Percentiles rank a stretch among this genome's conserved stretches.
These are phyloP conservation scores for Rubroboletus satanas DNA, from an alignment of 768 basidiomycete genomes.

Conservation along the genomic window DNA sequence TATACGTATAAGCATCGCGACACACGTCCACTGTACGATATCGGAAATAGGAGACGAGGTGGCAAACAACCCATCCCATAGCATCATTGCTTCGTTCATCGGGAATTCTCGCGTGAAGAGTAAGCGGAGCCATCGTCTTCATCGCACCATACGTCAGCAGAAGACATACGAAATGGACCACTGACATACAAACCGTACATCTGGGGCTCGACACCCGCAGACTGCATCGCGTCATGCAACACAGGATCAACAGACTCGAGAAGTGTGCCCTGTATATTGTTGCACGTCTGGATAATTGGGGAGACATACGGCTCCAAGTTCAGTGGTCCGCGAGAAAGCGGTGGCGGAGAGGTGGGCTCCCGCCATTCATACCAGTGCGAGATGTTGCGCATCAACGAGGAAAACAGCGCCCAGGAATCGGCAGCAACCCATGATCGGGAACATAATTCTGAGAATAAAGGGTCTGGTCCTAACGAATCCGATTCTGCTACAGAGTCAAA, in stretches of 20 bases:
- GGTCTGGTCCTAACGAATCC: conserved; percentile 30
- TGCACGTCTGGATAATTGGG: conserved; percentile 84
- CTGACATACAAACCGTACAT: conserved; percentile 87
- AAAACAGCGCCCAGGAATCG: conserved; percentile 85
- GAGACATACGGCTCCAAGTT: conserved; percentile 66
- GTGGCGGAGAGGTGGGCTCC: conserved; percentile 34
- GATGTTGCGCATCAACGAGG: conserved; percentile 69
- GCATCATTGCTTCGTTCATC: conserved; percentile 70
- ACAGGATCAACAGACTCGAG: conserved; percentile 77
- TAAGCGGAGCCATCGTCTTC: conserved; percentile 88
- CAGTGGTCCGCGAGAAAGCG: conserved; percentile 37
- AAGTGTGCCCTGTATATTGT: conserved; percentile 68
- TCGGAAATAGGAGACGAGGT: conserved; percentile 69
- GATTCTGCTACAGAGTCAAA: conserved; percentile 63
- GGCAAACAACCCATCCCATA: conserved; percentile 98
- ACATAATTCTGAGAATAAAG: conserved; percentile 55
- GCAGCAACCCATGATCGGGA: conserved; percentile 70
- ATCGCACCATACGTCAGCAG: conserved; percentile 11
- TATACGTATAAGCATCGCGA: conserved; percentile 93
- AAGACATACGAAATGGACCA: conserved; percentile 7
- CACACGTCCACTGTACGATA: conserved; percentile 81
- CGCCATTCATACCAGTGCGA: conserved; percentile 81
- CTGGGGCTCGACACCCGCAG: conserved; percentile 87
- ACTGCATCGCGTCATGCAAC: conserved; percentile 71
- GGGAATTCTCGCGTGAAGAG: conserved; percentile 91